Base-by-base conservation (phyloP, 192 early-diverging fungal genomes). In the Anaeromyces robustus region DNA sequence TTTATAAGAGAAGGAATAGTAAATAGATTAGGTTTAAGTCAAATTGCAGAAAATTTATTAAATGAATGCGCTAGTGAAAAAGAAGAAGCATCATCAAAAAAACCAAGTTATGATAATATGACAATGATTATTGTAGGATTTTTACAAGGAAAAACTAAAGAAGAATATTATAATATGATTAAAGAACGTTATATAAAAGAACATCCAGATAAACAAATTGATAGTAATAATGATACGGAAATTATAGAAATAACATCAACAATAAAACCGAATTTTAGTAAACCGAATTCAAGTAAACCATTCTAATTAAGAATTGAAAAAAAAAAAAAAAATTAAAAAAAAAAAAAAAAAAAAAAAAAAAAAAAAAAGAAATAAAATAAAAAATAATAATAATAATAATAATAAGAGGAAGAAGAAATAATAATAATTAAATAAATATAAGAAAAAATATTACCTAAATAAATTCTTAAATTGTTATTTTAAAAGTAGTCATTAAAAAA, bases 21-120 rank as follows among this genome's bases (percentile, higher is more conserved):
- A 7, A 86, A 92, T n/a, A 88, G 89, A 80, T 82, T 86, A 79
- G 85, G 87, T 77, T 86, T 96, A 18, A 87, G 86, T 78, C 86
- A 86, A 34, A 92, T 96, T 80, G 94, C 93, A 85, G 97, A 99
- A 86, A 86, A 89, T 32, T 89, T 98, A 68, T 68, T 68, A 68
- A 68, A 68, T 68, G 52, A 68, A 68, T 68, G 52, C 28, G 52
- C 52, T n/a, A 68, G 52, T 68, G 52, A 68, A n/a, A 68, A 68
- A 22, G 52, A 26, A 26, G 52, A 68, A 9, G 52, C 3, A 28
- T 7, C 3, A 28, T 7, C 18, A 5, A 77, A 97, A 97, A 95
- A 94, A 96, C 81, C 86, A 89, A 97, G 98, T n/a, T 99, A 96
- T 86, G 98, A 99, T 86, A 99, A 99, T 87, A 99, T 99, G 98